Base-by-base conservation (phyloP, 306 rosid species). In the Urtica urens region DNA sequence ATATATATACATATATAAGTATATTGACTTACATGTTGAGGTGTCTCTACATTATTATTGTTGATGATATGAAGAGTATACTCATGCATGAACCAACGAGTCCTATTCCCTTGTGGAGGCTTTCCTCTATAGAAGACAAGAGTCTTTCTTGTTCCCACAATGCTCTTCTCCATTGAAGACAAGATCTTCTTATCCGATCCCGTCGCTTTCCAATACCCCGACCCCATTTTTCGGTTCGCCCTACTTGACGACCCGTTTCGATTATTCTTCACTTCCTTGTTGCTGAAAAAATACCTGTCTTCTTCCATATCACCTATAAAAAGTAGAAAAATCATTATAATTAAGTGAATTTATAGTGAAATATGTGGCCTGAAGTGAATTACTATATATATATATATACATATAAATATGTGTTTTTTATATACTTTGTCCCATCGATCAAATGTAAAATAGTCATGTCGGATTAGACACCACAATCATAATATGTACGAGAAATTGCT, bases 121-220 rank as follows among this genome's bases (percentile, higher is more conserved):
- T 76, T 80, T 2, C 88, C 86, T 65, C 52, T 28, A 13, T 68
- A 75, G 45, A 90, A 90, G 18, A 71, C 83, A 4, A 84, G 52
- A 7, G 80, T 84, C 62, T 84, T 90, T 56, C 78, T 79, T 49
- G 73, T 66, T 14, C 97, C 97, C 17, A 44, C 55, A 43, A 64
- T 57, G 13, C 59, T 49, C 18, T 55, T 55, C 50, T 38, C 53
- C 26, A 27, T 56, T 16, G 86, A 50, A 49, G 80, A 72, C 22
- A 60, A 53, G 31, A 84, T 77, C 39, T 37, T 79, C 41, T 72
- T 84, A 57, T 84, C 95, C 7, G 81, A 51, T 0, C 97, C 95
- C 1, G 80, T 77, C 16, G 85, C 76, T 38, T 90, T 90, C 97
- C 97, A 90, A 62, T 77, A 81, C 0, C 97, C 97, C 40, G 87